Conservation (phyloP, 169 alveolate species). For the Eimeria necatrix region DNA sequence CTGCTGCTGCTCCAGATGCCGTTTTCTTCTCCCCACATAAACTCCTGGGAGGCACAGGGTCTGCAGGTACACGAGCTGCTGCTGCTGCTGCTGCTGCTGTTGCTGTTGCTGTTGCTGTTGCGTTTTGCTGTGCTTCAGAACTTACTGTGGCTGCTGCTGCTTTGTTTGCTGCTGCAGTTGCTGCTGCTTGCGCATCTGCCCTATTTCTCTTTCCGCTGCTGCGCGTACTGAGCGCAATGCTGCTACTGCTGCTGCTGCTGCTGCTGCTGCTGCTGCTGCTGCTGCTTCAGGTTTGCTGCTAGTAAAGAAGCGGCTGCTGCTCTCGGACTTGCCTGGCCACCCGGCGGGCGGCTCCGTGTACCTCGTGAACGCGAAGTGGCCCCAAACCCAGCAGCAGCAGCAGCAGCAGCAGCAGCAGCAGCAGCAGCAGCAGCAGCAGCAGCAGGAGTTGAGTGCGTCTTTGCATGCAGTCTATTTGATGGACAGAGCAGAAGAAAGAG, state of each 20-base stretch:
- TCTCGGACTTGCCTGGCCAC: constrained; percentile 87
- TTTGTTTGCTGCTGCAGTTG: neutral
- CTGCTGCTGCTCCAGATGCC: constrained; percentile 89
- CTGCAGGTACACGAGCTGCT: constrained; percentile 83
- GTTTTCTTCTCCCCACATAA: constrained; percentile 96
- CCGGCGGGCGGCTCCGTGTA: constrained; percentile 95
- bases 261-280: too few relatives aligned
- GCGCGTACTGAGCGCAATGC: neutral
- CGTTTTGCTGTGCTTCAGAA: too few relatives aligned
- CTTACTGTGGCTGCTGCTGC: too few relatives aligned
- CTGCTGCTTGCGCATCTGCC: neutral
- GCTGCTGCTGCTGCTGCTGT: neutral
- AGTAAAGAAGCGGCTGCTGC: constrained; percentile 89
- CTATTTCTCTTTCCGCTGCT: neutral
- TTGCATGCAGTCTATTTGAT: constrained; percentile 91
- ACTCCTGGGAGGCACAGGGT: constrained; percentile 95
- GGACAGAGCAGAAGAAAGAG: constrained; percentile 93
- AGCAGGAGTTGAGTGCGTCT: constrained; percentile 67
- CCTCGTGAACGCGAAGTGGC: constrained; percentile 86
- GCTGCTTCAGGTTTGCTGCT: constrained; percentile 92
- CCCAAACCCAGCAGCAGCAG: neutral
- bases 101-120: constrained; percentile 30
- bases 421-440: neutral
- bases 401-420: neutral
- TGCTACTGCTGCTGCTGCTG: neutral